Evolutionary conservation across 768 basidiomycete species (phyloP), one percentile per base, ranked within the genome.

Genomic region (Hysterangium stoloniferum): DNA sequence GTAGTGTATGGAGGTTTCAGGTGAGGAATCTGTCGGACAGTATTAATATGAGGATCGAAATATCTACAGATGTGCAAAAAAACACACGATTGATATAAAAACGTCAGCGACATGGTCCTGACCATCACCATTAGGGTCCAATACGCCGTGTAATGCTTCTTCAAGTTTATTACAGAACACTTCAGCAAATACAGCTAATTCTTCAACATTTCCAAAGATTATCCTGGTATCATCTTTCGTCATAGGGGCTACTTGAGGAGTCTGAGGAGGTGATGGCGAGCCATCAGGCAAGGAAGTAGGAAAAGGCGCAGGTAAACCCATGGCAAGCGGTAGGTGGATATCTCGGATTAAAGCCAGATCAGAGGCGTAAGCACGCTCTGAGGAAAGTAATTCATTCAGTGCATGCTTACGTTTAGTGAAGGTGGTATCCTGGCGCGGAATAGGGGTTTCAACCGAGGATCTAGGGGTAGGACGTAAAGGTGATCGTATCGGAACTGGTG

Each of bases 321-420:
- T 69, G 40, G 87, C 88, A 46, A 88, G 66, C 5, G 86, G 86
- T 34, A 90, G 80, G 57, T 91, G 82, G 22, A 90, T 74, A 54
- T 86, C 82, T 47, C 82, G 74, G 55, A 91, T 79, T 48, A 90
- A 70, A 13, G 82, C 82, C 24, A 92, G 71, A 70, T 91, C 89
- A n/a, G 80, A 80, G 11, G 88, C 82, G 64, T 90, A 90, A 1
- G 85, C 83, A 24, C 84, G 72, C 60, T 92, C 88, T 19, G 85
- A 86, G 9, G 82, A 78, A 38, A 91, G 73, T 24, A 92, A 66
- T 56, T 92, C 89, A 45, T 79, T 76, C 19, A 91, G 68, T 7
- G 87, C 87, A 62, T 91, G 84, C 20, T 79, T 74, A 32, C 89
- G 77, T 66, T 90, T 90, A 24, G 82, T 75, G 59, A 79, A 51